Percentiles rank a stretch among this genome's conserved stretches.
phyloP scores from a whole-genome alignment of 257 asterid species.

The Solanum paucissectum region DNA sequence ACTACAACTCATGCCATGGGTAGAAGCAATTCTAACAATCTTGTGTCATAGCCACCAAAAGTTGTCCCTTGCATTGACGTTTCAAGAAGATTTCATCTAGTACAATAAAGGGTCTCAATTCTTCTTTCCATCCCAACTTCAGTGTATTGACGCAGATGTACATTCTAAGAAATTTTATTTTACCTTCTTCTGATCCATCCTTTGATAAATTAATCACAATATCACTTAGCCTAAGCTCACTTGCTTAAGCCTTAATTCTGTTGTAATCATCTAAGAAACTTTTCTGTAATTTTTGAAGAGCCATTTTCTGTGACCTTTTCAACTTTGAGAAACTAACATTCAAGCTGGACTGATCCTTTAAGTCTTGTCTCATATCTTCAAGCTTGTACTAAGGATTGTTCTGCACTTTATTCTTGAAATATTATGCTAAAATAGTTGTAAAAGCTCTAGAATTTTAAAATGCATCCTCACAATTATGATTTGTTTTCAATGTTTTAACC shows the following conservation, averaged over 20 bases:
- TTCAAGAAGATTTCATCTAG: background rate
- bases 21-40: background rate
- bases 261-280: background rate
- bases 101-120: background rate
- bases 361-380: background rate
- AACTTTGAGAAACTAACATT: too few species aligned
- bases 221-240: background rate
- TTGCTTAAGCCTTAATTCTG: background rate
- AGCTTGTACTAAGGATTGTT: background rate
- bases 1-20: background rate
- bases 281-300: background rate
- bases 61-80: background rate
- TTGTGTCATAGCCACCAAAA: background rate
- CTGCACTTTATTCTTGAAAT: background rate
- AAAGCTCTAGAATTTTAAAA: too few species aligned
- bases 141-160: background rate
- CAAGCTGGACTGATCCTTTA: background rate
- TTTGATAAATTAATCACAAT: background rate
- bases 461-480: background rate
- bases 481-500: background rate
- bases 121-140: background rate
- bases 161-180: too few species aligned
- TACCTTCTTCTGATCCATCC: background rate
- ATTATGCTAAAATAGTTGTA: background rate
- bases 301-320: too few species aligned